phyloP scores from a whole-genome alignment of 2,329 filamentous ascomycete species.

The Trichoderma gracile region DNA sequence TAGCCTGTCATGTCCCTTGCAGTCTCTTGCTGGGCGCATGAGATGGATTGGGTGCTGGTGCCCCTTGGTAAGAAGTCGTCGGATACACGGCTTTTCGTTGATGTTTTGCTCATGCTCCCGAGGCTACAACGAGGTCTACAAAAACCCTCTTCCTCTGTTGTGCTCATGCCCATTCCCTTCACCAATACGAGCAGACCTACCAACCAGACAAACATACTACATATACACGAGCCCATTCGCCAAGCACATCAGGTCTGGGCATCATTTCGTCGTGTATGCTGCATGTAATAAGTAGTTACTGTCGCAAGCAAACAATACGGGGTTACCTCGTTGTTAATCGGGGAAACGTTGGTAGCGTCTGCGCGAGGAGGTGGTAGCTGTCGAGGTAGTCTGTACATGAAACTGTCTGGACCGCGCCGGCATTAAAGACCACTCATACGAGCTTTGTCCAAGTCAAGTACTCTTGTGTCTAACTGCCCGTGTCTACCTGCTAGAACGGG shows the following conservation, averaged over 20 bases:
- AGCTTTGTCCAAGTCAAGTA: not conserved
- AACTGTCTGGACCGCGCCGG: no score
- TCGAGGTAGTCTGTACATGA: no score
- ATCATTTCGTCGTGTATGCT: not conserved
- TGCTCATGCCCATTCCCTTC: not conserved
- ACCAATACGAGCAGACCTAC: not conserved
- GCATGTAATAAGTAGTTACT: not conserved
- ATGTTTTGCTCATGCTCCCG: not conserved
- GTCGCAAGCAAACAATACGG: not conserved
- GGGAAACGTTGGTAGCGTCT: not conserved
- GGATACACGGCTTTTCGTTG: not conserved
- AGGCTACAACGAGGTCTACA: not conserved
- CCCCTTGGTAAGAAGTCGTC: constrained; percentile 5
- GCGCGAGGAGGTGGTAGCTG: no score
- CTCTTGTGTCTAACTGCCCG: not conserved
- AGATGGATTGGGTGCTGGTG: not conserved
- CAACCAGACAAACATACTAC: not conserved
- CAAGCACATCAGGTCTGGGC: not conserved
- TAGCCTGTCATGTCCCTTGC: not conserved
- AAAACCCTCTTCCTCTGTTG: not conserved
- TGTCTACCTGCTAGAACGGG: constrained; percentile 9
- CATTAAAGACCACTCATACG: not conserved
- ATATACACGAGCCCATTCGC: not conserved
- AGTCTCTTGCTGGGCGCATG: not conserved
- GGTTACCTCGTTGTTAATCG: constrained; percentile 5